Percentiles rank a stretch among this genome's conserved stretches.
phyloP scores from a whole-genome alignment of 139 green algal species.

The Helicosporidium sp. region DNA sequence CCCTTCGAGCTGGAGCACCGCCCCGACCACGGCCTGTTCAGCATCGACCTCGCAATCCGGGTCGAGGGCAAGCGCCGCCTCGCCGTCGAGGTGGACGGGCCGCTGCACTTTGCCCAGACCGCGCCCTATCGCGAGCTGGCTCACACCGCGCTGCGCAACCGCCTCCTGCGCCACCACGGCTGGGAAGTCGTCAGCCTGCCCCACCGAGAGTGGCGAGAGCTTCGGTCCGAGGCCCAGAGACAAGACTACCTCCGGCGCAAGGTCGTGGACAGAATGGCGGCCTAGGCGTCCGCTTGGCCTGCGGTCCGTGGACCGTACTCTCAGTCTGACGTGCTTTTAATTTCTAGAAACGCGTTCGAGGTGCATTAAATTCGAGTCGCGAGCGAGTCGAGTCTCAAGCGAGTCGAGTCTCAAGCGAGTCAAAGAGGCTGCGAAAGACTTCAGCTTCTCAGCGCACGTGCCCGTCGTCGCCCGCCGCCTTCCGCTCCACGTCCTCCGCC shows the following conservation, averaged over 20 bases:
- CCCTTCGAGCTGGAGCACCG: conserved; percentile 6
- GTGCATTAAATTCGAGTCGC: not conserved
- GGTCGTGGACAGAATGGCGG: not conserved
- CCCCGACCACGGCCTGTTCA: conserved; percentile 12
- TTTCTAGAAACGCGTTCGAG: not conserved
- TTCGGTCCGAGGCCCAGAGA: not conserved
- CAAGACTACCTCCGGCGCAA: conserved; percentile 1
- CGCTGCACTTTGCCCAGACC: conserved; percentile 31
- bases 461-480: not conserved
- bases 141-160: conserved; percentile 17
- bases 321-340: not conserved
- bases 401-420: not conserved
- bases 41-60: conserved; percentile 23
- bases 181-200: conserved; percentile 31
- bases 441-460: not conserved
- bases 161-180: conserved; percentile 26
- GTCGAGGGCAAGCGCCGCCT: conserved; percentile 10
- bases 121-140: conserved; percentile 17
- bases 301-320: not conserved
- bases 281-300: not conserved
- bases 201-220: conserved; percentile 19
- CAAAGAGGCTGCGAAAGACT: not conserved
- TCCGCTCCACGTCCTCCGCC: not conserved
- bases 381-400: not conserved
- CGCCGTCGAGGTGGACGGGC: conserved; percentile 42